A percentile compares a stretch with the other conserved stretches of the same genome.
phyloP scores from a whole-genome alignment of 202 grass and related monocot species.

The Eragrostis tef region DNA sequence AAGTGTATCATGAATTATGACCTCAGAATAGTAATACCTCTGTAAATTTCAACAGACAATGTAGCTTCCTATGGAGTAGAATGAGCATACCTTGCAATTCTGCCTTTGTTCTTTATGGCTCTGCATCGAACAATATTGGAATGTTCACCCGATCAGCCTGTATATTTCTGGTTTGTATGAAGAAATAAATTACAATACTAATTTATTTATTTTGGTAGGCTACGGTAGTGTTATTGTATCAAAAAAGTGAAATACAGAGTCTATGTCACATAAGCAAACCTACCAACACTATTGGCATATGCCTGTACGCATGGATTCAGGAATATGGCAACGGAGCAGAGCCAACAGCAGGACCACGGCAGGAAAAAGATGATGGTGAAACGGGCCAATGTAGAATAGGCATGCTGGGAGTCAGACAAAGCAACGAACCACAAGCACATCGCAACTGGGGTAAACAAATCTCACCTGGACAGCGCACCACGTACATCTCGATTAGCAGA shows the following conservation, averaged over 20 bases:
- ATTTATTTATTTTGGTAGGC: not conserved
- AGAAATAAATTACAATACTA: slow-evolving; percentile 39
- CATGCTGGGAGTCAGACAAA: too few relatives aligned
- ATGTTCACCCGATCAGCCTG: slow-evolving; percentile 59
- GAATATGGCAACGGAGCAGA: not conserved
- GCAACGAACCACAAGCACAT: too few relatives aligned
- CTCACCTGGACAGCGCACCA: too few relatives aligned
- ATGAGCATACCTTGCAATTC: slow-evolving; percentile 51
- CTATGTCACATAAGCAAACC: not conserved
- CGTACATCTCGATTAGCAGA: too few relatives aligned
- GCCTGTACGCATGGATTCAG: not conserved
- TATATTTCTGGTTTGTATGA: slow-evolving; percentile 48
- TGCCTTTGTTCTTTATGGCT: slow-evolving; percentile 57
- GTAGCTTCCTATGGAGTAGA: slow-evolving; percentile 54
- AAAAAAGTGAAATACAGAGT: not conserved
- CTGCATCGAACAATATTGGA: slow-evolving; percentile 59
- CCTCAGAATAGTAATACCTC: slow-evolving; percentile 43
- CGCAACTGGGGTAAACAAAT: too few relatives aligned
- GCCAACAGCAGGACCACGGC: too few relatives aligned
- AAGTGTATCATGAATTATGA: not conserved
- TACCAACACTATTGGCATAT: not conserved
- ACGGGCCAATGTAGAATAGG: too few relatives aligned
- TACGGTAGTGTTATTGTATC: not conserved
- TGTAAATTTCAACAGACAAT: slow-evolving; percentile 61
- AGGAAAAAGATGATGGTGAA: too few relatives aligned